Evolutionary conservation across 2,329 filamentous ascomycete species (phyloP).

Genomic region (Moelleriella libera): DNA sequence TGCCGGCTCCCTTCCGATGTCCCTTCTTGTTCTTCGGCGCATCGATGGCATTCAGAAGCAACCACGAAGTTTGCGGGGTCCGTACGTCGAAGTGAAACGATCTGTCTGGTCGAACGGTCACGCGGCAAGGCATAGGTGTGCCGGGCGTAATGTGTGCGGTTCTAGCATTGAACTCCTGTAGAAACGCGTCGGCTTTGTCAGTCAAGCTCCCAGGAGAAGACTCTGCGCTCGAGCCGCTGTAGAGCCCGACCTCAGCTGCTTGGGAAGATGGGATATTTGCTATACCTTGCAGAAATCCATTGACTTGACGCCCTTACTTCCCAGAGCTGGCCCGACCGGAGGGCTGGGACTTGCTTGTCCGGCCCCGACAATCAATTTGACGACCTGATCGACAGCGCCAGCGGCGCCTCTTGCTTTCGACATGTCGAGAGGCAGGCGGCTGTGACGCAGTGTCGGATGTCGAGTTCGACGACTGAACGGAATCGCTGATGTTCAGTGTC

Average conservation of each 20-base stretch:
- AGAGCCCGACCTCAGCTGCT: background rate
- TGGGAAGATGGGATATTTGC: background rate
- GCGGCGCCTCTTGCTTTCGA: conserved; percentile 31
- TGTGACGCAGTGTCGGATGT: conserved; percentile 3
- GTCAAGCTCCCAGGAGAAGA: background rate
- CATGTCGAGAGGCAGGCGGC: conserved; percentile 24
- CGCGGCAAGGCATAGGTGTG: conserved; percentile 78
- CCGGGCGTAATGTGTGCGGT: conserved; percentile 73
- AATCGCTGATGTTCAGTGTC: too few relatives aligned
- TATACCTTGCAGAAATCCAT: conserved; percentile 98
- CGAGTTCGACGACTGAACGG: background rate
- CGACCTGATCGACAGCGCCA: conserved; percentile 51
- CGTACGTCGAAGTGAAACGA: conserved; percentile 87
- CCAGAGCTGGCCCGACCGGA: conserved; percentile 88
- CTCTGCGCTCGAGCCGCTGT: too few relatives aligned
- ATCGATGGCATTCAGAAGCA: conserved; percentile 73
- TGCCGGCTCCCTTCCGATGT: conserved; percentile 63
- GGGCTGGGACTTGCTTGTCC: conserved; percentile 91
- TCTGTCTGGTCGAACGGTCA: conserved; percentile 85
- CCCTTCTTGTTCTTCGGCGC: conserved; percentile 59
- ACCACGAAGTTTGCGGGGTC: conserved; percentile 85
- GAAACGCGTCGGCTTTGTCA: conserved; percentile 1
- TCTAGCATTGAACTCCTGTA: conserved; percentile 92
- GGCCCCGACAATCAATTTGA: conserved; percentile 95
- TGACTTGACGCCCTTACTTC: conserved; percentile 94